Evolutionary conservation across 805 yeast species (phyloP).

Genomic region (Saccharomycopsis sp.): DNA sequence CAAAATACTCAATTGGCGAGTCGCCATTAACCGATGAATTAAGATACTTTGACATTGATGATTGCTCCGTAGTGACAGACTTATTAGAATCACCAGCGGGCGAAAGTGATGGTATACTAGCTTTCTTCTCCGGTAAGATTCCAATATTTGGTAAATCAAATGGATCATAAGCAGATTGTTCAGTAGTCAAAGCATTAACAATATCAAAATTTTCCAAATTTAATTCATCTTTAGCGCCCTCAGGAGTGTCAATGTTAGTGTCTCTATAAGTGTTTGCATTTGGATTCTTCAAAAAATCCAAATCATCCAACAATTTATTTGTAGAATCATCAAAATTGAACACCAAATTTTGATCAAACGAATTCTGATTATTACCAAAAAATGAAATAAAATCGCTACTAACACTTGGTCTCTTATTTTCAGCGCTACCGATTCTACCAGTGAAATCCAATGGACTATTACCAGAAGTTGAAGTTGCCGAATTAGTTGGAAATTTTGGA

Average conservation of each 20-base stretch:
- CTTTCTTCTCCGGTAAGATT: neutral
- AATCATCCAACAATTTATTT: slow-evolving; percentile 13
- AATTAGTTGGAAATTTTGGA: slow-evolving; percentile 36
- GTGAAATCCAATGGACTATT: slow-evolving; percentile 8
- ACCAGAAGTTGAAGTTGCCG: slow-evolving; percentile 13
- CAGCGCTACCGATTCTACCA: neutral
- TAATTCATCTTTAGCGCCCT: slow-evolving; percentile 18
- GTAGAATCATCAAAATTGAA: slow-evolving; percentile 29
- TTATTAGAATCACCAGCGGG: neutral
- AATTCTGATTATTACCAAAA: slow-evolving; percentile 32
- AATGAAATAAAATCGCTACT: slow-evolving; percentile 40
- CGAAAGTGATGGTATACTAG: neutral
- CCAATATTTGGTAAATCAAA: slow-evolving; percentile 26
- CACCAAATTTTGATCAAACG: slow-evolving; percentile 50
- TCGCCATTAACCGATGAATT: slow-evolving; percentile 2
- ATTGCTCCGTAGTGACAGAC: neutral
- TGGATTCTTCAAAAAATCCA: slow-evolving; percentile 19
- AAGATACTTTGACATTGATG: slow-evolving; percentile 13
- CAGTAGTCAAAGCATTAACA: slow-evolving; percentile 40
- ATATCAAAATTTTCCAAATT: slow-evolving; percentile 29
- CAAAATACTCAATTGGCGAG: slow-evolving; percentile 14
- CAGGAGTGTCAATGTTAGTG: slow-evolving; percentile 15
- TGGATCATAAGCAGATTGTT: slow-evolving; percentile 53
- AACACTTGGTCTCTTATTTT: too few species aligned
- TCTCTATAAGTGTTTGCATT: slow-evolving; percentile 18